Evolutionary conservation across 2,329 filamentous ascomycete genomes (phyloP).

Genomic region (Graphiopsis chlorocephala): DNA sequence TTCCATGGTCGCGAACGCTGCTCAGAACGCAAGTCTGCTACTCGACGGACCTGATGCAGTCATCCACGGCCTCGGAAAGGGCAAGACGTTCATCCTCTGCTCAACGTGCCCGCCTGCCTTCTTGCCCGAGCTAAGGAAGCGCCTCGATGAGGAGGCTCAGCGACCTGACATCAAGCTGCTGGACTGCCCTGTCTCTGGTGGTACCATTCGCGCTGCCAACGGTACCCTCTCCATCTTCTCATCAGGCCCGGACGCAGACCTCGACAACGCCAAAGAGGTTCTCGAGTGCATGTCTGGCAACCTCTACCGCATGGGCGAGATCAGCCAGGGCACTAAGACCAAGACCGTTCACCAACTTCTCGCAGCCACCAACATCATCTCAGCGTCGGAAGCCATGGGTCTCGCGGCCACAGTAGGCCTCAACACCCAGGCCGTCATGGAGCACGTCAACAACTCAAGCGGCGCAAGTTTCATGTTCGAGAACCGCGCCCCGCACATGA

Average conservation of each 20-base stretch:
- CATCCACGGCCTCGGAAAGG: constrained; percentile 52
- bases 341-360: constrained; percentile 60
- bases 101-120: constrained; percentile 69
- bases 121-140: constrained; percentile 57
- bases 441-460: constrained; percentile 44
- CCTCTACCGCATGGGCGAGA: constrained; percentile 55
- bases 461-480: constrained; percentile 56
- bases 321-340: constrained; percentile 55
- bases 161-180: constrained; percentile 65
- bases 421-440: constrained; percentile 49
- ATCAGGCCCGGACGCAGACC: constrained; percentile 51
- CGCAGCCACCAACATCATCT: constrained; percentile 57
- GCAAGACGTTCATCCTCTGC: constrained; percentile 63
- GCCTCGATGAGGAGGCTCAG: constrained; percentile 52
- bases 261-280: constrained; percentile 57
- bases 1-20: constrained; percentile 72
- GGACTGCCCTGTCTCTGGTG: constrained; percentile 71
- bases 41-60: constrained; percentile 58
- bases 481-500: constrained; percentile 53
- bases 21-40: constrained; percentile 65
- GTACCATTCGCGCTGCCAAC: constrained; percentile 64
- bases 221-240: constrained; percentile 77
- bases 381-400: constrained; percentile 56
- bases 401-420: constrained; percentile 54
- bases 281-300: constrained; percentile 66